Percentiles rank a stretch among this genome's conserved stretches.
Evolutionary conservation across 352 stramenopile species (phyloP).

Genomic region (Phytophthora europaea): DNA sequence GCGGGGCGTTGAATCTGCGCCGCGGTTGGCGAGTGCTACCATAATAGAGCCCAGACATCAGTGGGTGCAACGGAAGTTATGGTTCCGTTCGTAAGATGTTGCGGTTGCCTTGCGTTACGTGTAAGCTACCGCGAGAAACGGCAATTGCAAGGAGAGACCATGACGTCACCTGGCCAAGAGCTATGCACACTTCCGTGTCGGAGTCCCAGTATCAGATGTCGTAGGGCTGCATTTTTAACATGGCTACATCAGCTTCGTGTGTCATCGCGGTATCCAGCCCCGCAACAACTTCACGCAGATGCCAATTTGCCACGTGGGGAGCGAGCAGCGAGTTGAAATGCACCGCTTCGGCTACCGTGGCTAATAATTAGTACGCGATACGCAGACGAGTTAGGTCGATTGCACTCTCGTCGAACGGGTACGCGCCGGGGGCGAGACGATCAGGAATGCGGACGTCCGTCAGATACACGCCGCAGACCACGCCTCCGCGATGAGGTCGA

Average conservation of each 20-base stretch:
- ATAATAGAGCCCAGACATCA: too few relatives aligned
- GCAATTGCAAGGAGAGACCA: conserved; percentile 1
- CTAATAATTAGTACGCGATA: conserved; percentile 33
- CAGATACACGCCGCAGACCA: conserved; percentile 42
- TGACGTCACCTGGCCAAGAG: conserved; percentile 27
- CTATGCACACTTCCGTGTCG: conserved; percentile 19
- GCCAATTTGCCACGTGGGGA: conserved; percentile 1
- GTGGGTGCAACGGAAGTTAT: too few relatives aligned
- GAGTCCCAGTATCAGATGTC: not conserved
- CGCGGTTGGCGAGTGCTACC: not conserved
- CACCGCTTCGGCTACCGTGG: not conserved
- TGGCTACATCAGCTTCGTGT: conserved; percentile 23
- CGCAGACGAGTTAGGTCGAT: conserved; percentile 40
- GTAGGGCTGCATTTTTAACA: conserved; percentile 13
- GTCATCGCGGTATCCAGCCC: conserved; percentile 20
- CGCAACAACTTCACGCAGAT: not conserved
- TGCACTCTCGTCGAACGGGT: conserved; percentile 41
- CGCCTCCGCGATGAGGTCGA: conserved; percentile 34
- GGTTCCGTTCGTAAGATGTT: conserved; percentile 15
- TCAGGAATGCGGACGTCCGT: conserved; percentile 32
- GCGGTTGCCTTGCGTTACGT: conserved; percentile 20
- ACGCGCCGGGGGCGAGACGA: conserved; percentile 35
- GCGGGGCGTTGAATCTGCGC: conserved; percentile 22
- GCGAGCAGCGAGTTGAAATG: conserved; percentile 14
- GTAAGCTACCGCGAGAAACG: not conserved